phyloP scores from a whole-genome alignment of 257 asterid genomes.

The Coffea canephora region DNA sequence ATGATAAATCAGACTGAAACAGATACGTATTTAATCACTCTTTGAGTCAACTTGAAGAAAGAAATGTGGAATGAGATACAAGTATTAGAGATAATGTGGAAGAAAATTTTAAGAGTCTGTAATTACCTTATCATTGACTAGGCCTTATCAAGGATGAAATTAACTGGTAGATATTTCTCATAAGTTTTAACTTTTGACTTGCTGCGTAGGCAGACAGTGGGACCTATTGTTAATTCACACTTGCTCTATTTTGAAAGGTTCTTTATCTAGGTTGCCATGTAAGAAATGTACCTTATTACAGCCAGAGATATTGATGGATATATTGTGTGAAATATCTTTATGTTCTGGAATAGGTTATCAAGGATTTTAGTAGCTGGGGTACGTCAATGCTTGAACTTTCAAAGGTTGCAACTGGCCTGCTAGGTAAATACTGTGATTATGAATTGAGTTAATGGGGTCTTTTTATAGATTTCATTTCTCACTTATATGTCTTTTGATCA shows the following conservation, averaged over 20 bases:
- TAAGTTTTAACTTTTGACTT: not conserved
- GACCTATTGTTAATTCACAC: not conserved
- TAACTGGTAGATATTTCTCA: not conserved
- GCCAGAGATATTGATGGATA: not conserved
- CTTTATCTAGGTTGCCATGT: not conserved
- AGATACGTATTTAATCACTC: too few species aligned
- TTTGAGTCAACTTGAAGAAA: not conserved
- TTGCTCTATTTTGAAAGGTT: not conserved
- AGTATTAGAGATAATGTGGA: not conserved
- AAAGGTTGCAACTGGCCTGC: constrained; percentile 35
- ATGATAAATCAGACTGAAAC: not conserved
- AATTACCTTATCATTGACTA: not conserved
- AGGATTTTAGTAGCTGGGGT: constrained; percentile 46
- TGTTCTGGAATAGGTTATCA: constrained; percentile 39
- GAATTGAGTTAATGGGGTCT: not conserved
- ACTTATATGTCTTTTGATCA: not conserved
- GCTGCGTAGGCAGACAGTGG: not conserved
- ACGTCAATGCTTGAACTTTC: constrained; percentile 41
- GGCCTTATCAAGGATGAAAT: not conserved
- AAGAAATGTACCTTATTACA: not conserved
- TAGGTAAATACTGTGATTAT: constrained; percentile 45
- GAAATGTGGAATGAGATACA: not conserved
- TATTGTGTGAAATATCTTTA: not conserved
- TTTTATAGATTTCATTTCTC: not conserved
- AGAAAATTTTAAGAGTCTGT: not conserved